These are phyloP conservation scores for Fusarium sp. DNA, from an alignment of 2,329 filamentous ascomycete species.

Conservation along the genomic window DNA sequence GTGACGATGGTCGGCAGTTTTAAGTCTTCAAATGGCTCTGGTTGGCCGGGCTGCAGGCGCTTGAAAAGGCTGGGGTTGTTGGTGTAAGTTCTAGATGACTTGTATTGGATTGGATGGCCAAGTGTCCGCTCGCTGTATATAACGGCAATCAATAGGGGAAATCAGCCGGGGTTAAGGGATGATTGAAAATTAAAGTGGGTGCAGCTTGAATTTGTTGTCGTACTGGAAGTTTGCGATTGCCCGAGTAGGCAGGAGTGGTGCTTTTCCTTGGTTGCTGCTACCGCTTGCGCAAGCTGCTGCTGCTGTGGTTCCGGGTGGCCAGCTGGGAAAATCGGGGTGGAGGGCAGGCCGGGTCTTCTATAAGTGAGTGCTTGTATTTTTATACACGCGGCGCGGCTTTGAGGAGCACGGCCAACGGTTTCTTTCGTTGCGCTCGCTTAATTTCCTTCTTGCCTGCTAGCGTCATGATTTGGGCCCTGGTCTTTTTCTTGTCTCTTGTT, in stretches of 20 bases:
- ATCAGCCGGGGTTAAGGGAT: slow-evolving; percentile 12
- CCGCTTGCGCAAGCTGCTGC: slow-evolving; percentile 34
- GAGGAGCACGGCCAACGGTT: slow-evolving; percentile 48
- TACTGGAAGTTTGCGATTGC: slow-evolving; percentile 28
- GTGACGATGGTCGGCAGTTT: slow-evolving; percentile 28
- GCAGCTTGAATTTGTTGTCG: slow-evolving; percentile 16
- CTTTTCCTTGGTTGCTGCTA: slow-evolving; percentile 38
- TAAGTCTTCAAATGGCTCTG: slow-evolving; percentile 26
- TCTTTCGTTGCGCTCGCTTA: slow-evolving; percentile 49
- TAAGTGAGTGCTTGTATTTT: slow-evolving; percentile 58
- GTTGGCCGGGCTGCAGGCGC: slow-evolving; percentile 40
- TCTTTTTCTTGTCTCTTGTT: slow-evolving; percentile 25
- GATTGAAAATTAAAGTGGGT: slow-evolving; percentile 29
- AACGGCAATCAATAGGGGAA: slow-evolving; percentile 13
- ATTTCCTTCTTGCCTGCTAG: slow-evolving; percentile 50
- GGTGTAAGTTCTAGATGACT: slow-evolving; percentile 20
- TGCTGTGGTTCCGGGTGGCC: slow-evolving; percentile 41
- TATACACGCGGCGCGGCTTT: slow-evolving; percentile 53
- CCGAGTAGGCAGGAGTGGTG: slow-evolving; percentile 29
- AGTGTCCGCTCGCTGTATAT: slow-evolving; percentile 24
- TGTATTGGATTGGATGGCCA: slow-evolving; percentile 25
- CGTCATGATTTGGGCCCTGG: slow-evolving; percentile 41
- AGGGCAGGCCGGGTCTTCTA: slow-evolving; percentile 57
- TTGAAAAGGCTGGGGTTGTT: slow-evolving; percentile 22
- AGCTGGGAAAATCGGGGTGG: slow-evolving; percentile 53